Evolutionary conservation across 2,329 filamentous ascomycete species (phyloP).

Genomic region (Fusarium hostae): DNA sequence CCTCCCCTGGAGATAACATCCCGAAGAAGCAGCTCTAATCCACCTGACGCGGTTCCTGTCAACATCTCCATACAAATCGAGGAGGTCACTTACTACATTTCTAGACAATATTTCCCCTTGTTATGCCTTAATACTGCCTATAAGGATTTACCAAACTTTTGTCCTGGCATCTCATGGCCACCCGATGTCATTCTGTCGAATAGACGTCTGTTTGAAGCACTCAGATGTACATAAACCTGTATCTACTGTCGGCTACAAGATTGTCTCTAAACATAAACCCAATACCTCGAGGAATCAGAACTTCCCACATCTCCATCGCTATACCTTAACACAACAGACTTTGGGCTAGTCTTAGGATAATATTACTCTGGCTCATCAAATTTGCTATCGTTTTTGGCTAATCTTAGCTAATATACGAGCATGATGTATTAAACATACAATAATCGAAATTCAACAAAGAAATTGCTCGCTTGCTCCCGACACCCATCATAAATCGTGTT

Average conservation of each 20-base stretch:
- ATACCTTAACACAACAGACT: not conserved
- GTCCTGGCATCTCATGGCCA: too few species aligned
- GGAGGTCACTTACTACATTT: too few species aligned
- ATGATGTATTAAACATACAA: not conserved
- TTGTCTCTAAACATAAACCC: not conserved
- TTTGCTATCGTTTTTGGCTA: not conserved
- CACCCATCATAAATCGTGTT: conserved; percentile 5
- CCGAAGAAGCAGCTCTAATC: not conserved
- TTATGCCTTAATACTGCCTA: not conserved
- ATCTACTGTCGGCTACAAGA: not conserved
- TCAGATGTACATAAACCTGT: not conserved
- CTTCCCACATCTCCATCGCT: not conserved
- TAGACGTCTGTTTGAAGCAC: not conserved
- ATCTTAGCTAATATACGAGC: not conserved
- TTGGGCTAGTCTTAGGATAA: not conserved
- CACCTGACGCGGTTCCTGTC: not conserved
- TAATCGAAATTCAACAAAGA: not conserved
- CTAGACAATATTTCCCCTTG: not conserved
- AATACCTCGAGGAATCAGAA: not conserved
- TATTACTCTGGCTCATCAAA: not conserved
- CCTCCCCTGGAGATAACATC: not conserved
- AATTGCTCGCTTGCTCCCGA: conserved; percentile 2
- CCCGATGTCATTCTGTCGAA: not conserved
- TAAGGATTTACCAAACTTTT: not conserved
- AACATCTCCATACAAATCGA: not conserved